Conservation (phyloP, 805 yeast genomes). For the Zygoascus biomembranicola region DNA sequence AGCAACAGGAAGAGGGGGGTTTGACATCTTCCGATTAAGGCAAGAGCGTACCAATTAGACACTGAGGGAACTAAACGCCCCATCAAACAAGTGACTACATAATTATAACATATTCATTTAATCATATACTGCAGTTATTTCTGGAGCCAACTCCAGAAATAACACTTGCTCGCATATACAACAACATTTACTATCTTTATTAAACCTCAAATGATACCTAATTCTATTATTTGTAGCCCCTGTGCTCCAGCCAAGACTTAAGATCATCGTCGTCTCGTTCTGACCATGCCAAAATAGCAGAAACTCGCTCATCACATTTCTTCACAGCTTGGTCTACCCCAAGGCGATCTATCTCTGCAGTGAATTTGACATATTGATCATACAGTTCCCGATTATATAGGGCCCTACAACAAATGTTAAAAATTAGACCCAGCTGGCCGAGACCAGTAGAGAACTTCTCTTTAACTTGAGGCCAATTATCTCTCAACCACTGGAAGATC, state of each 20-base stretch:
- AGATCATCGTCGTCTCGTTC: constrained; percentile 37
- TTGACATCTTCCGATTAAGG: too few relatives aligned
- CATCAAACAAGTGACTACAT: too few relatives aligned
- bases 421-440: constrained; percentile 70
- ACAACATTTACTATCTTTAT: too few relatives aligned
- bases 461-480: constrained; percentile 63
- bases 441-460: constrained; percentile 72
- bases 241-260: constrained; percentile 32
- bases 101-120: too few relatives aligned
- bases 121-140: too few relatives aligned
- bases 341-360: constrained; percentile 37
- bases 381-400: constrained; percentile 50
- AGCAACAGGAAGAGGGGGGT: background rate
- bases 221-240: background rate
- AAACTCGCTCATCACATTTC: constrained; percentile 49
- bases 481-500: constrained; percentile 64
- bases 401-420: constrained; percentile 50
- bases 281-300: constrained; percentile 44
- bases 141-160: too few relatives aligned
- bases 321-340: constrained; percentile 52
- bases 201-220: too few relatives aligned
- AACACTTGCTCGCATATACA: too few relatives aligned
- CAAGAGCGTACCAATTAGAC: too few relatives aligned
- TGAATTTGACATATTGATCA: constrained; percentile 44
- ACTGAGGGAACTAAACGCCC: too few relatives aligned